Evolutionary conservation across 208 protist genomes (phyloP), one percentile per base, ranked within the genome.

Genomic region (Zelonia costaricensis): DNA sequence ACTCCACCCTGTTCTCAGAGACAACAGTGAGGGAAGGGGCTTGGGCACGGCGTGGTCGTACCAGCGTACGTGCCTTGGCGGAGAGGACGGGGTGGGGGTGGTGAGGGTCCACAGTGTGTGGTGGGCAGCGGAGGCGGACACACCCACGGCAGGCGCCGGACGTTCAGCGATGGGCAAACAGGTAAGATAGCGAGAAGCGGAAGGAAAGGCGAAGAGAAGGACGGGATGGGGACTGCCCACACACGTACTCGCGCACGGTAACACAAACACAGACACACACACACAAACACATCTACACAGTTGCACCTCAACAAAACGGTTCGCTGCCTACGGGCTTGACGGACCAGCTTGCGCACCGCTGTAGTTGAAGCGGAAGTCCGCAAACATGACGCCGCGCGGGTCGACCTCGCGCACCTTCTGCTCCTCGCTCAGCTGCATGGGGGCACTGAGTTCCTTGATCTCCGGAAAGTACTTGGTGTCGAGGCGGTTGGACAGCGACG

Each of bases 401-500:
- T 95, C 90, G 4, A 93, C 76, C 35, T 91, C 84, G n/a, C 63
- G 65, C 47, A 93, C 73, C 0, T 54, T 68, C 56, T 81, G 66
- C 38, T 88, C 79, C 8, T 91, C 81, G 51, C 59, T 69, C 47
- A 54, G 62, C 33, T 72, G 74, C 57, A 61, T 35, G 48, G 62
- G 49, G 43, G 69, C 36, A 49, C 42, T 62, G 62, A 64, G 36
- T 38, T 88, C 80, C 45, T 92, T 77, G 40, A 97, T 82, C 35
- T 91, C 77, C 16, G 86, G 87, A 48, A 97, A 97, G 80, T 97
- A 95, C 2, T 75, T 58, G 9, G 92, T 97, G 71, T 97, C 92
- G 31, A 94, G 74, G 2, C 78, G 77, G 56, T 83, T 83, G 5
- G 74, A 77, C 49, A 97, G 64, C 38, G 75, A 54, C 9, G 92